These are phyloP conservation scores for Raphanus sativus DNA, from an alignment of 345 rosid species.

Conservation along the genomic window DNA sequence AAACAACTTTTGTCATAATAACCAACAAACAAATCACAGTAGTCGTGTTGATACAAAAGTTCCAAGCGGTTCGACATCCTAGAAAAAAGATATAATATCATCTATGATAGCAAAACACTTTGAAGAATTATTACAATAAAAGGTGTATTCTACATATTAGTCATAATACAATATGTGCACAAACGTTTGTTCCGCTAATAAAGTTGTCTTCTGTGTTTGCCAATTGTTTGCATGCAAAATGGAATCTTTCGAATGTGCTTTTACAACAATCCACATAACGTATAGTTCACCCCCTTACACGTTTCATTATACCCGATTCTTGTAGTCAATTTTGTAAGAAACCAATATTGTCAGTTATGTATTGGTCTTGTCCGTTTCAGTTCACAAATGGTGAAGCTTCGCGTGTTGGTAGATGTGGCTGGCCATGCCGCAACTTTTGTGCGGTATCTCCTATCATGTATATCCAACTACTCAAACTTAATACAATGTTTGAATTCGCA, in stretches of 20 bases:
- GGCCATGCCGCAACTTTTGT: slow-evolving; percentile 23
- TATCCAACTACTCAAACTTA: background rate
- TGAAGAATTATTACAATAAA: background rate
- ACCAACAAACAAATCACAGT: background rate
- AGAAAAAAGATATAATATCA: background rate
- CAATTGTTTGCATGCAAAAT: background rate
- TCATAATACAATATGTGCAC: background rate
- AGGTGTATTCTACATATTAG: background rate
- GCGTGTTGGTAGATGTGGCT: slow-evolving; percentile 26
- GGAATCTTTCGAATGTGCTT: background rate
- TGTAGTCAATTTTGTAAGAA: background rate
- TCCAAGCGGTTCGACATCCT: background rate
- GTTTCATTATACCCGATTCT: background rate
- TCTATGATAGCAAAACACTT: background rate
- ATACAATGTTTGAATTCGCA: background rate
- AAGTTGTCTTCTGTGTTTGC: background rate
- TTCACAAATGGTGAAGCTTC: slow-evolving; percentile 17
- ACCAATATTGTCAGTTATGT: background rate
- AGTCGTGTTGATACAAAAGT: background rate
- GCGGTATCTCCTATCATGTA: slow-evolving; percentile 19
- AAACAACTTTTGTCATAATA: no score
- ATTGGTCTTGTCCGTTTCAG: background rate
- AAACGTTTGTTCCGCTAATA: background rate
- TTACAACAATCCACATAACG: background rate
- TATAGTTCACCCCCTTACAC: background rate